Evolutionary conservation across 2,329 filamentous ascomycete genomes (phyloP).

Genomic region (Penicillium expansum): DNA sequence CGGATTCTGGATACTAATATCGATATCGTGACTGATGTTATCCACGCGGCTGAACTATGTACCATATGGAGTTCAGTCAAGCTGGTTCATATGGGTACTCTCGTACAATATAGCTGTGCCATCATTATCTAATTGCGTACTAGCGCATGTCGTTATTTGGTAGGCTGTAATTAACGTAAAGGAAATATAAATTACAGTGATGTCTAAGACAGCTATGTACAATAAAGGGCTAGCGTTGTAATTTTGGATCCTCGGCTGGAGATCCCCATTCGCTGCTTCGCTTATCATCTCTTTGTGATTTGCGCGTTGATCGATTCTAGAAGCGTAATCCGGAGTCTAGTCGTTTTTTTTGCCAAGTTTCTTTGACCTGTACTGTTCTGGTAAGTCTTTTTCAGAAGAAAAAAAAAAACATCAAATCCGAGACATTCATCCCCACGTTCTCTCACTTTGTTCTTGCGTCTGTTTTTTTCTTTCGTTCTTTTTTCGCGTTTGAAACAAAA

Average conservation of each 20-base stretch:
- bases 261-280: slow-evolving; percentile 14
- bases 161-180: neutral
- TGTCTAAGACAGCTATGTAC: neutral
- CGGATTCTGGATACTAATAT: neutral
- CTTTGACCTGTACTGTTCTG: neutral
- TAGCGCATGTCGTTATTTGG: neutral
- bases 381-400: neutral
- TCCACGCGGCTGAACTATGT: neutral
- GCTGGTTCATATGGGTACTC: neutral
- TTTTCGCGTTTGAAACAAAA: too few relatives aligned
- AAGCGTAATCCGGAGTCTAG: neutral
- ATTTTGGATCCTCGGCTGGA: neutral
- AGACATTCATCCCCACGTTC: too few relatives aligned
- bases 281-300: slow-evolving; percentile 13
- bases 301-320: slow-evolving; percentile 11
- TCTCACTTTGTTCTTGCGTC: neutral
- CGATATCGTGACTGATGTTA: neutral
- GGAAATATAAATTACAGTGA: neutral
- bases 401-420: too few relatives aligned
- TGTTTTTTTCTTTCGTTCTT: neutral
- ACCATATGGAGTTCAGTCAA: neutral
- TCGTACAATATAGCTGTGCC: neutral
- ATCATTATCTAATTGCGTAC: neutral
- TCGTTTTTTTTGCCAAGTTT: neutral
- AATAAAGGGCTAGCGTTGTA: neutral